Base-by-base conservation (phyloP, 2,329 filamentous ascomycete species). In the Chlorencoelia australis region DNA sequence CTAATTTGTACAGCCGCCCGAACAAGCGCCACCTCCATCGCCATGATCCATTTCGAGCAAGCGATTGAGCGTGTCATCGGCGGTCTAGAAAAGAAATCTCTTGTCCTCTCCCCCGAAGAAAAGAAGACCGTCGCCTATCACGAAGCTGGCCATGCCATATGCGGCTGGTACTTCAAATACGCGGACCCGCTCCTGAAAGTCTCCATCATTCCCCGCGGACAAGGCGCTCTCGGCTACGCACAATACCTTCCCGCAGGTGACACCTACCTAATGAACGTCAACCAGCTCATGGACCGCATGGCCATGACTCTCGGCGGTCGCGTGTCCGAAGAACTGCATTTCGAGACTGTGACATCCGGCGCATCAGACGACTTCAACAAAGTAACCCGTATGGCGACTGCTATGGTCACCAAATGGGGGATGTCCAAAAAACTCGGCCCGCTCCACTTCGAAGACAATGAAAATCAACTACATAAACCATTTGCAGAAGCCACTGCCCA, bases 371-470 rank as follows among this genome's bases (percentile, higher is more conserved):
- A 98, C 59, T 98, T 98, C 73, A 89, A 91, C 64, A 98, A 98
- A 66, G 91, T 96, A 26, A 95, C 91, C 2, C 75, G 79, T 39
- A 89, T 95, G 82, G 93, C 91, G 3, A 93, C 84, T 13, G 81
- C 83, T 44, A 98, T 98, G 91, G 91, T 98, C 19, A 98, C 89
- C n/a, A 85, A 94, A 60, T 98, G 87, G 80, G 91, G 91, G 49
- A 98, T 98, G 91, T 93, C 83, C 26, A 75, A 84, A 49, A 93
- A 94, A 65, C 80, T 98, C 30, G 89, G 89, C 19, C 88, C 88
- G 46, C 71, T 98, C 45, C 83, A 93, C 68, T 98, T 89, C 61
- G 82, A 91, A 52, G 82, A 84, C 57, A 72, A 86, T 54, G 73
- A 82, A 45, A 82, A 84, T 58, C 79, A 84, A 55, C 64, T 95